These are phyloP conservation scores for Lolium multiflorum DNA, from an alignment of 176 grass and related monocot genomes.

Conservation along the genomic window DNA sequence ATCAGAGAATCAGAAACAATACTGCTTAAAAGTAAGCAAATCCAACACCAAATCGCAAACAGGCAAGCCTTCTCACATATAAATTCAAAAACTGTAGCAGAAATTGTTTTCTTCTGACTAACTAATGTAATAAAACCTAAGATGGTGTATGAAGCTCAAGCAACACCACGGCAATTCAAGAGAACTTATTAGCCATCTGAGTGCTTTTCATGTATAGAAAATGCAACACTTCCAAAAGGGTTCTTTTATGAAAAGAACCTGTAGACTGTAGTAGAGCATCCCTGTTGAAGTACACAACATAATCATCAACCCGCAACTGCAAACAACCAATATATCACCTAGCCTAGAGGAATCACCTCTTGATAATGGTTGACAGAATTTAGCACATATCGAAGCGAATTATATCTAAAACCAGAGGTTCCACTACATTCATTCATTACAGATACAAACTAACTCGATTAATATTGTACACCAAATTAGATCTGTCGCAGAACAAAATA, in stretches of 20 bases:
- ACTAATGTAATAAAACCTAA: not conserved
- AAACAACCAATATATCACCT: not conserved
- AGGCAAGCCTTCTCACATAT: not conserved
- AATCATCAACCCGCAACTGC: not conserved
- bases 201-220: constrained; percentile 48
- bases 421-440: not conserved
- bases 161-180: not conserved
- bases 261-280: constrained; percentile 29
- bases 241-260: constrained; percentile 44
- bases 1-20: not conserved
- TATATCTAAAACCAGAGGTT: constrained; percentile 11
- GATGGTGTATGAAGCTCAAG: not conserved
- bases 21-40: not conserved
- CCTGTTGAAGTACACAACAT: not conserved
- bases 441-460: not conserved
- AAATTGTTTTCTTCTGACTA: not conserved
- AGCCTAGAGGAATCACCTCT: constrained; percentile 4
- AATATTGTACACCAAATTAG: not conserved
- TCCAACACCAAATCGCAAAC: not conserved
- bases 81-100: not conserved
- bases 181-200: constrained; percentile 29
- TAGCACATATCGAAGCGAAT: not conserved
- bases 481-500: not conserved
- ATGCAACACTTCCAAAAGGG: constrained; percentile 44
- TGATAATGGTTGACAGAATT: not conserved